phyloP scores from a whole-genome alignment of 345 rosid species.

The Arabis alpina region DNA sequence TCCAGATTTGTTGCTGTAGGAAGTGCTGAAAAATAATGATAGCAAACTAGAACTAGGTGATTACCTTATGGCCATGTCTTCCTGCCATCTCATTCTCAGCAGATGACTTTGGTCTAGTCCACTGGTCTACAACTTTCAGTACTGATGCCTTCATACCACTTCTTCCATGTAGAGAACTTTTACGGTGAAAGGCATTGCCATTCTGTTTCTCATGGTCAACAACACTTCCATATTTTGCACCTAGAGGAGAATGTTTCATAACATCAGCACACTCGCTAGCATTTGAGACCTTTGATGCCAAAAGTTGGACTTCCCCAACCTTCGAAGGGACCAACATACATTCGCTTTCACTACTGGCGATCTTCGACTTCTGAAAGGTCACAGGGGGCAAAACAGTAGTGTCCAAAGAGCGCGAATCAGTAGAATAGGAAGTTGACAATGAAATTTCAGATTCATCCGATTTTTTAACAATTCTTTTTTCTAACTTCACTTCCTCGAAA shows the following conservation, averaged over 20 bases:
- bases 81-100: slow-evolving; percentile 53
- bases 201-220: slow-evolving; percentile 43
- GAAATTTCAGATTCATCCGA: slow-evolving; percentile 41
- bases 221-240: slow-evolving; percentile 45
- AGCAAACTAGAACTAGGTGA: slow-evolving; percentile 28
- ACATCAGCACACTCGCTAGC: slow-evolving; percentile 42
- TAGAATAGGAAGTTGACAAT: slow-evolving; percentile 29
- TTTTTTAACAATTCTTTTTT: slow-evolving; percentile 40
- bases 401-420: slow-evolving; percentile 31
- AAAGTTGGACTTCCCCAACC: slow-evolving; percentile 40
- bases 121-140: slow-evolving; percentile 68
- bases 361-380: slow-evolving; percentile 43
- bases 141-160: slow-evolving; percentile 65
- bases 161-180: slow-evolving; percentile 47
- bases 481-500: slow-evolving; percentile 33
- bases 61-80: slow-evolving; percentile 70
- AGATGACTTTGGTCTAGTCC: slow-evolving; percentile 59
- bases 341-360: slow-evolving; percentile 34
- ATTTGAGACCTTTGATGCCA: slow-evolving; percentile 43
- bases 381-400: slow-evolving; percentile 33
- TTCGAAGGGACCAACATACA: slow-evolving; percentile 43
- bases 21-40: slow-evolving; percentile 8
- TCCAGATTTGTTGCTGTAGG: slow-evolving; percentile 18
- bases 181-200: slow-evolving; percentile 37
- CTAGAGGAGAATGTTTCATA: slow-evolving; percentile 42